Evolutionary conservation across 169 alveolate species (phyloP).

Genomic region (Toxoplasma gondii): DNA sequence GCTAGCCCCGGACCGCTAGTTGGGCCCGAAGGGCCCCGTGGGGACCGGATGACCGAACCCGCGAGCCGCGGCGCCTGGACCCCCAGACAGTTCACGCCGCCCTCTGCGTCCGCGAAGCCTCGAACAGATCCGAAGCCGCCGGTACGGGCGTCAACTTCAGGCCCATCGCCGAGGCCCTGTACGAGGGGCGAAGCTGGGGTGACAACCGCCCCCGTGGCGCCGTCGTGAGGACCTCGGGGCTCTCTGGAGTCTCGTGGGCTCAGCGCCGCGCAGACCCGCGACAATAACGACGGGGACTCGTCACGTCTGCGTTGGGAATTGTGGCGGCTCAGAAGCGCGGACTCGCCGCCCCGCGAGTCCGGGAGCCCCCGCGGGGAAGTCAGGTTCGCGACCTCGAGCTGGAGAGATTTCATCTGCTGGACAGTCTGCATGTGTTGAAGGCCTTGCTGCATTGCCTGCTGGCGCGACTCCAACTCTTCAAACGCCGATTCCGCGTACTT

Average conservation of each 20-base stretch:
- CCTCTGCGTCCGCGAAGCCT: neutral
- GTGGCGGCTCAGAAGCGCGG: neutral
- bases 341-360: neutral
- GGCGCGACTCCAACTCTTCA: constrained; percentile 50
- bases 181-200: neutral
- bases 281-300: neutral
- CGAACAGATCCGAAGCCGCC: neutral
- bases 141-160: neutral
- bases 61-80: neutral
- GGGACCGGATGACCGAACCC: neutral
- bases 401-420: constrained; percentile 6
- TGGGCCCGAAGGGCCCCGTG: neutral
- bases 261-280: neutral
- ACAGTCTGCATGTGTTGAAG: neutral
- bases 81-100: neutral
- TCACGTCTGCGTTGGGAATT: neutral
- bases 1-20: neutral
- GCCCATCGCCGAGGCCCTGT: neutral
- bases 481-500: constrained; percentile 51
- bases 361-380: neutral
- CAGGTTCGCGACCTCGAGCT: neutral
- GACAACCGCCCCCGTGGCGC: neutral
- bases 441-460: constrained; percentile 34
- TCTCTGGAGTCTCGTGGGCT: neutral
- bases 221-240: neutral